These are phyloP conservation scores for Copromyces sp. DNA, from an alignment of 495 filamentous ascomycete species.

Conservation along the genomic window DNA sequence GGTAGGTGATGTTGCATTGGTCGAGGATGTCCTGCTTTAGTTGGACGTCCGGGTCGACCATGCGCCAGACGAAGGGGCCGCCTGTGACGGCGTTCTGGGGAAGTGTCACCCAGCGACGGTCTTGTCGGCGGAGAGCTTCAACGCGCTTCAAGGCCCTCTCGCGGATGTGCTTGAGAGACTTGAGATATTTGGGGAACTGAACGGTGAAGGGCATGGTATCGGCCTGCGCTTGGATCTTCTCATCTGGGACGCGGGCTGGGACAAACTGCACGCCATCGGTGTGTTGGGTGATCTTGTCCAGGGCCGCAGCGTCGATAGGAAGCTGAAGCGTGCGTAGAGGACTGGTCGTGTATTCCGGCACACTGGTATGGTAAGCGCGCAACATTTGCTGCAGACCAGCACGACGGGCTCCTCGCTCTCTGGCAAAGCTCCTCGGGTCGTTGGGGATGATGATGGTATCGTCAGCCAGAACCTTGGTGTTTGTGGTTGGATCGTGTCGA, in stretches of 20 bases:
- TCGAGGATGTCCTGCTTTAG: constrained; percentile 6
- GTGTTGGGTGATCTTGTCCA: not conserved
- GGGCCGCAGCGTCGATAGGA: constrained; percentile 9
- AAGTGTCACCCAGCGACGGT: constrained; percentile 1
- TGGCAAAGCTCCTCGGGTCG: constrained; percentile 6
- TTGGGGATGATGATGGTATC: not conserved
- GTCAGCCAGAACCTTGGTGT: constrained; percentile 7
- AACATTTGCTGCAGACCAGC: constrained; percentile 31
- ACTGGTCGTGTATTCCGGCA: constrained; percentile 13
- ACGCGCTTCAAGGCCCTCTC: not conserved
- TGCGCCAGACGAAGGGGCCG: constrained; percentile 12
- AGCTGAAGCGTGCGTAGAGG: constrained; percentile 22
- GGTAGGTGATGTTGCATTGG: constrained; percentile 1
- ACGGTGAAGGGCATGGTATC: constrained; percentile 14
- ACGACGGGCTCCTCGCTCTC: constrained; percentile 28
- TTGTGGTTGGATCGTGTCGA: constrained; percentile 3
- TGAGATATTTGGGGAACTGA: not conserved
- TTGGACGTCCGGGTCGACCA: constrained; percentile 1
- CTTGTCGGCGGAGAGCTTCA: not conserved
- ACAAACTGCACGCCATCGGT: constrained; percentile 9
- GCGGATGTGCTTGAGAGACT: not conserved
- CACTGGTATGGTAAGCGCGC: constrained; percentile 13
- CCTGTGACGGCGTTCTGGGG: constrained; percentile 10
- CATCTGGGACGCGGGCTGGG: not conserved
- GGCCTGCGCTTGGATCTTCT: constrained; percentile 4